Percentiles rank a stretch among this genome's conserved stretches.
These are phyloP conservation scores for Venturia pyrina DNA, from an alignment of 2,329 filamentous ascomycete genomes.

Conservation along the genomic window DNA sequence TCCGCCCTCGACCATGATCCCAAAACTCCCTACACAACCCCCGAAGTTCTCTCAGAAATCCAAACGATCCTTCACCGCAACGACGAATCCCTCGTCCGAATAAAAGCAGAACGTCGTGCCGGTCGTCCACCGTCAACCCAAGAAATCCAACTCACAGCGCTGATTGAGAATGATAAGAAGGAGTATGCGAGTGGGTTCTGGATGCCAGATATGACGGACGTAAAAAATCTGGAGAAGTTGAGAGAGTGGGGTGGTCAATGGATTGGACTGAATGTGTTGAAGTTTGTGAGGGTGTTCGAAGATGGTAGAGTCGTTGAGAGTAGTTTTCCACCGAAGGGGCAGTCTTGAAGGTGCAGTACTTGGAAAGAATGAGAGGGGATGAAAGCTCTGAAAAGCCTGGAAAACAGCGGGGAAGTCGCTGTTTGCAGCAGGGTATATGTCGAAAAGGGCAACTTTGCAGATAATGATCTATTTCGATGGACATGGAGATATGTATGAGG, in stretches of 20 bases:
- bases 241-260: conserved; percentile 74
- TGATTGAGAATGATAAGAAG: conserved; percentile 59
- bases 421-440: background rate
- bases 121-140: conserved; percentile 69
- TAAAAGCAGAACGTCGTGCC: conserved; percentile 61
- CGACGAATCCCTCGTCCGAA: conserved; percentile 56
- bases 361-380: background rate
- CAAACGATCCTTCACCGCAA: conserved; percentile 50
- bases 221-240: conserved; percentile 55
- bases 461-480: background rate
- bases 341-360: conserved; percentile 9
- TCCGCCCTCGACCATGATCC: background rate
- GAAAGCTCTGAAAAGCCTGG: background rate
- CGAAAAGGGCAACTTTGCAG: background rate
- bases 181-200: conserved; percentile 80
- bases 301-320: conserved; percentile 57
- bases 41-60: conserved; percentile 25
- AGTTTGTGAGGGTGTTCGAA: conserved; percentile 64
- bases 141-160: conserved; percentile 67
- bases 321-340: conserved; percentile 61
- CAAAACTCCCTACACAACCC: background rate
- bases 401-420: background rate
- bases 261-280: conserved; percentile 65
- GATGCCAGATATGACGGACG: conserved; percentile 67
- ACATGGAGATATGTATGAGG: background rate